A percentile compares a stretch with the other conserved stretches of the same genome.
Conservation (phyloP, 352 stramenopile genomes). For the Phytophthora pluvialis region DNA sequence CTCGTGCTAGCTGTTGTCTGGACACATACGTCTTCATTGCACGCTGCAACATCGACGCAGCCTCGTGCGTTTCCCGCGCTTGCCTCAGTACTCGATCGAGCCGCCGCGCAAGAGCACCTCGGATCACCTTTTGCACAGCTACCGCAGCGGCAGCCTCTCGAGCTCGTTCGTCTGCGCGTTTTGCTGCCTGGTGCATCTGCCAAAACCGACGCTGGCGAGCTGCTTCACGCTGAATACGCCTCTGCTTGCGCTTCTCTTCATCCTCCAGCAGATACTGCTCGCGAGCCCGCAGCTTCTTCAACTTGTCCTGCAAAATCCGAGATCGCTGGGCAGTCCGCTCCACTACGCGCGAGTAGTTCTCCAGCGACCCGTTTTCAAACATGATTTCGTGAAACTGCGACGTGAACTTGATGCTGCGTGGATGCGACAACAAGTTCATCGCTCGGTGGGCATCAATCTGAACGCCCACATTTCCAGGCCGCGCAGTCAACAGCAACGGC, state of each 20-base stretch:
- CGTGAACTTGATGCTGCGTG: conserved; percentile 70
- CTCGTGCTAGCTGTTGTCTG: conserved; percentile 29
- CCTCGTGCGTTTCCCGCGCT: conserved; percentile 22
- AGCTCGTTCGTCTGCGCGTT: conserved; percentile 50
- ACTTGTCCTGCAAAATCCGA: conserved; percentile 49
- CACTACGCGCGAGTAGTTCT: conserved; percentile 71
- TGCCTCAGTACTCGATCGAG: conserved; percentile 17
- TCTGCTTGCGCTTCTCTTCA: conserved; percentile 44
- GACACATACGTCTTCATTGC: conserved; percentile 40
- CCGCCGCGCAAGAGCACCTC: conserved; percentile 44
- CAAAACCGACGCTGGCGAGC: conserved; percentile 54
- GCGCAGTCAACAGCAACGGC: conserved; percentile 56
- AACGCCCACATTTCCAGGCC: conserved; percentile 76
- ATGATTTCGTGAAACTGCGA: conserved; percentile 66
- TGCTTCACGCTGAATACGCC: conserved; percentile 48
- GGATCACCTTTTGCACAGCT: conserved; percentile 47
- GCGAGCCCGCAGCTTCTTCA: conserved; percentile 51
- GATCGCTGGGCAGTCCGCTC: conserved; percentile 58
- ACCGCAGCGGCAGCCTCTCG: conserved; percentile 46
- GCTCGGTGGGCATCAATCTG: conserved; percentile 76
- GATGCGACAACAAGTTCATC: conserved; percentile 64
- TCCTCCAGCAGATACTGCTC: conserved; percentile 54
- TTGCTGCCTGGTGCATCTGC: conserved; percentile 54
- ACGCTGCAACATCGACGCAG: conserved; percentile 43
- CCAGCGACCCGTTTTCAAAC: conserved; percentile 73